Evolutionary conservation across 495 filamentous ascomycete species (phyloP).

Genomic region (Cenococcum geophilum): DNA sequence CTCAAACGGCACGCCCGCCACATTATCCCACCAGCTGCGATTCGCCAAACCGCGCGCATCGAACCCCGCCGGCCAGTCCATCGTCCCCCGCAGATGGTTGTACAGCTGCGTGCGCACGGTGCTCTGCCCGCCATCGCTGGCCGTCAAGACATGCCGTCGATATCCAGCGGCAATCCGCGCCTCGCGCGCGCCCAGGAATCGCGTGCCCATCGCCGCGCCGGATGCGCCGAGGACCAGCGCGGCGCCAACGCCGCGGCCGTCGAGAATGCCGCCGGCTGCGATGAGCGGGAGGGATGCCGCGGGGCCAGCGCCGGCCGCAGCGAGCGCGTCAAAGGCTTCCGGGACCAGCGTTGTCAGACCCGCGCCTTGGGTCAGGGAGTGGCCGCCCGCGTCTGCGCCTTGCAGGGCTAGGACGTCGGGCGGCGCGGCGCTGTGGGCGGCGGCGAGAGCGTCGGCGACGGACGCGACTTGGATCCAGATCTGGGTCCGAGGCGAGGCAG

Average conservation of each 20-base stretch:
- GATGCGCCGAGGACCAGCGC: conserved; percentile 61
- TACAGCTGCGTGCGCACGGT: conserved; percentile 63
- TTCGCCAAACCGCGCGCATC: conserved; percentile 58
- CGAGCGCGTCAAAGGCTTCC: conserved; percentile 53
- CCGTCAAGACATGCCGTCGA: conserved; percentile 52
- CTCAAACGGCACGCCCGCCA: conserved; percentile 49
- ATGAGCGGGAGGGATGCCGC: conserved; percentile 42
- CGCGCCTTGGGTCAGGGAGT: conserved; percentile 56
- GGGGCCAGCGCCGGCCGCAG: conserved; percentile 18
- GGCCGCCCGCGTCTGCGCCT: conserved; percentile 67
- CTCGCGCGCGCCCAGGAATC: conserved; percentile 60
- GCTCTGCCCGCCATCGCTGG: conserved; percentile 53
- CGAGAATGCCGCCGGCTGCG: conserved; percentile 66
- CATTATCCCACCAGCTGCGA: conserved; percentile 51
- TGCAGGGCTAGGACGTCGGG: conserved; percentile 67
- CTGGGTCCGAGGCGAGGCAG: too few relatives aligned
- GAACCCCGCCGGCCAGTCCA: conserved; percentile 61
- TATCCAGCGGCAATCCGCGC: conserved; percentile 54
- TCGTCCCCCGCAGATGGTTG: conserved; percentile 61
- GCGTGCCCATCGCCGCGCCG: conserved; percentile 64
- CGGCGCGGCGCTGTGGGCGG: too few relatives aligned
- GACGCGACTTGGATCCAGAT: too few relatives aligned
- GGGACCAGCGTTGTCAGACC: conserved; percentile 55
- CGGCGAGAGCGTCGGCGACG: too few relatives aligned
- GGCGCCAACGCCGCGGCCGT: conserved; percentile 61